Evolutionary conservation across 139 green algal species (phyloP), one percentile per base, ranked within the genome.

Genomic region (Medakamo hakoo): DNA sequence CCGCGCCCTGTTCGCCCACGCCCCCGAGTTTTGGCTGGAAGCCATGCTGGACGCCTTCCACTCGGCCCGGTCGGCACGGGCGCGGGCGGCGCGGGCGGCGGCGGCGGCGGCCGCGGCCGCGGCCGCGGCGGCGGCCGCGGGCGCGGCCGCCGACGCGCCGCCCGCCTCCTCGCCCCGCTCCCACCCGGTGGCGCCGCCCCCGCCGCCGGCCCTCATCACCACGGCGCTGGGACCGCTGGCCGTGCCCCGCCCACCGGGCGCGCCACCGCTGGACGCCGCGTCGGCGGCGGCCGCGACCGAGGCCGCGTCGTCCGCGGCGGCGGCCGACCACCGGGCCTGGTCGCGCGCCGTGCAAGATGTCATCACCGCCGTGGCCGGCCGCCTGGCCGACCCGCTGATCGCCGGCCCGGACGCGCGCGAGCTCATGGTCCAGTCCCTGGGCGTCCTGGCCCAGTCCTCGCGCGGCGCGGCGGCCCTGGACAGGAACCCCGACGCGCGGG

Each of bases 21-120:
- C 84, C 23, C 76, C 84, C 0, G 84, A 92, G 66, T 67, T 78
- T 5, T 90, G 88, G 59, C 16, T 88, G 28, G 78, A 87, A 55
- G 56, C 69, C 22, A 27, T 78, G 30, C 63, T 91, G 57, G 83
- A 91, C 30, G 66, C 67, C n/a, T 87, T 85, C 63, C 78, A 89
- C 69, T 84, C 59, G 57, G 60, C 28, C 59, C 19, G 25, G 18
- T 4, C 31, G 49, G 49, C 16, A 20, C 3, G 19, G 14, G 30
- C 80, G 58, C 40, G 82, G 31, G 4, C 48, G 27, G 52, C 55
- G 16, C 56, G 26, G 2, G 25, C 26, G 24, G 21, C 30, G 23
- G 59, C 26, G 59, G 18, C 16, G 26, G 61, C 27, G 23, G 61
- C 26, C 61, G 61, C 61, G 24, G 24, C 2, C 22, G 4, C 23